phyloP scores from a whole-genome alignment of 2,329 filamentous ascomycete genomes.

The Fusarium sp. region DNA sequence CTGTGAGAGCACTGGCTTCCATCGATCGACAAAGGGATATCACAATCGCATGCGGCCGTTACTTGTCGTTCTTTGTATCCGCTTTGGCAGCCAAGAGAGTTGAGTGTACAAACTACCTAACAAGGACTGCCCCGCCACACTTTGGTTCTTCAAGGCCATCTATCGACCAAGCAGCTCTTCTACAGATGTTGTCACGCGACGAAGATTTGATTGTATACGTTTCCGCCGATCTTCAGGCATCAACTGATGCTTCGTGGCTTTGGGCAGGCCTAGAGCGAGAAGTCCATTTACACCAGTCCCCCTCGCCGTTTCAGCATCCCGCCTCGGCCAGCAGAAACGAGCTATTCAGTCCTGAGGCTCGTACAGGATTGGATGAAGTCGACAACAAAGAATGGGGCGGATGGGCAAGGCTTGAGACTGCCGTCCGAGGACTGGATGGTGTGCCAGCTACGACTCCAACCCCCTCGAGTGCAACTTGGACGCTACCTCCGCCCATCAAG shows the following conservation, averaged over 20 bases:
- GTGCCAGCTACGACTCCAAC: conserved; percentile 46
- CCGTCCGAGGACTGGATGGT: conserved; percentile 49
- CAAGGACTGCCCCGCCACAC: conserved; percentile 49
- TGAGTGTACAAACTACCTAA: conserved; percentile 57
- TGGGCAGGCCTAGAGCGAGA: conserved; percentile 75
- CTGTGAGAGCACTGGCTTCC: conserved; percentile 76
- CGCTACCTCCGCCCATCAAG: conserved; percentile 52
- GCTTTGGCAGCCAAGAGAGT: conserved; percentile 68
- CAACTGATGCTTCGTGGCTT: conserved; percentile 82
- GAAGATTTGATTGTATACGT: conserved; percentile 91
- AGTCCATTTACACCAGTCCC: conserved; percentile 46
- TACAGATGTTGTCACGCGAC: conserved; percentile 64
- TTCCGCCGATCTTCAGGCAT: conserved; percentile 86
- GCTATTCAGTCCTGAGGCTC: conserved; percentile 59
- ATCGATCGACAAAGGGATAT: conserved; percentile 79
- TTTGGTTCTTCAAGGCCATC: conserved; percentile 48
- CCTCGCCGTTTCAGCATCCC: conserved; percentile 24
- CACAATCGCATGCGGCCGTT: conserved; percentile 82
- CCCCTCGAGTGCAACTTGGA: conserved; percentile 51
- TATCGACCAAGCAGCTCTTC: conserved; percentile 48
- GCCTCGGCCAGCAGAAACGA: conserved; percentile 50
- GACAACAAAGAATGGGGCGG: conserved; percentile 79
- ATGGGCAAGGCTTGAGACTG: conserved; percentile 78
- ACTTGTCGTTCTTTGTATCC: conserved; percentile 83
- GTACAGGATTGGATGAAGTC: conserved; percentile 65